Conservation (phyloP, 2,329 filamentous ascomycete species). For the Mycosphaerella sp. region DNA sequence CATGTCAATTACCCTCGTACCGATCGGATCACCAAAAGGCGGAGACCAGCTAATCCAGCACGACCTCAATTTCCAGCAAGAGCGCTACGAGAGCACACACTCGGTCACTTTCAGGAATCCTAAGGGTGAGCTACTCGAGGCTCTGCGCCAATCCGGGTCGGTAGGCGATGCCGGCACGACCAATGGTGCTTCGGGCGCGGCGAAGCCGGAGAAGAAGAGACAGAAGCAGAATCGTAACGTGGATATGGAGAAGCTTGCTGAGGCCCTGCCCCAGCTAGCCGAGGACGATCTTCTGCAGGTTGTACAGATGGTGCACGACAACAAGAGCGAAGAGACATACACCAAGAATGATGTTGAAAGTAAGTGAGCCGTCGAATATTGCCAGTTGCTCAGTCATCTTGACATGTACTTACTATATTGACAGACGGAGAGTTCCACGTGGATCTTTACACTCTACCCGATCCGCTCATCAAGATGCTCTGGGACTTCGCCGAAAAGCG, state of each 20-base stretch:
- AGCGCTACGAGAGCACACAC: constrained; percentile 77
- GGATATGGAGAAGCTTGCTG: constrained; percentile 96
- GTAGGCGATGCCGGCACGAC: constrained; percentile 46
- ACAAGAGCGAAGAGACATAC: constrained; percentile 90
- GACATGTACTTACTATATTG: constrained; percentile 8
- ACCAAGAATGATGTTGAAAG: constrained; percentile 96
- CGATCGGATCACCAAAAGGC: constrained; percentile 65
- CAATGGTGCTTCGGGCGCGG: constrained; percentile 52
- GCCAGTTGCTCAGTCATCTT: constrained; percentile 4
- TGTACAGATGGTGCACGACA: constrained; percentile 96
- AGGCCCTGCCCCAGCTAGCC: constrained; percentile 77
- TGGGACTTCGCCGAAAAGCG: constrained; percentile 68
- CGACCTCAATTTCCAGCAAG: constrained; percentile 83
- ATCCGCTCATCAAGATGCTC: constrained; percentile 80
- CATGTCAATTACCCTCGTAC: constrained; percentile 77
- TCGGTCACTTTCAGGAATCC: constrained; percentile 85
- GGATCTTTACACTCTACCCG: constrained; percentile 94
- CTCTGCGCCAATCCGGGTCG: constrained; percentile 75
- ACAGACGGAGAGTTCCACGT: constrained; percentile 95
- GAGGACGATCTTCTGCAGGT: constrained; percentile 93
- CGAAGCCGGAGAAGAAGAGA: constrained; percentile 68
- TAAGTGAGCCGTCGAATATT: constrained; percentile 35
- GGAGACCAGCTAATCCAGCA: constrained; percentile 73
- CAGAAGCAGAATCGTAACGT: constrained; percentile 49
- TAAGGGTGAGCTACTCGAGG: constrained; percentile 71